Evolutionary conservation across 192 early-diverging fungal genomes (phyloP).

Genomic region (Backusella mclennaniae): DNA sequence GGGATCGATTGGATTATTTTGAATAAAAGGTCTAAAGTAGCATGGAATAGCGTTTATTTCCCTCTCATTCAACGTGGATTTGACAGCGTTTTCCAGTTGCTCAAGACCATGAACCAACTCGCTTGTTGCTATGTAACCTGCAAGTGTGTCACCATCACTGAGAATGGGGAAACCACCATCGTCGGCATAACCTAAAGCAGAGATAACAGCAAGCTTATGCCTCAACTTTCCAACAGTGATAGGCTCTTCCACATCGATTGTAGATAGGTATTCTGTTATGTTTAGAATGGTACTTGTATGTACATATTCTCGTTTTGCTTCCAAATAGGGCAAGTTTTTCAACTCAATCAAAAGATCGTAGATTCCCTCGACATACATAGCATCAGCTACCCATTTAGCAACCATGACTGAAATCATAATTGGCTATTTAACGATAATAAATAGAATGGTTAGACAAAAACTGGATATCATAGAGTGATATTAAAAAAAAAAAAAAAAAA

Average conservation of each 20-base stretch:
- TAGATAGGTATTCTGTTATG: conserved; percentile 65
- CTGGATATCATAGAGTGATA: not conserved
- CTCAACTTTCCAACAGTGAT: conserved; percentile 59
- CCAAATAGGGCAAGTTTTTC: conserved; percentile 73
- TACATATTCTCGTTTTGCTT: conserved; percentile 72
- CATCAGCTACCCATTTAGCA: conserved; percentile 76
- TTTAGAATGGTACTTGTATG: conserved; percentile 60
- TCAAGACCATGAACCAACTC: conserved; percentile 76
- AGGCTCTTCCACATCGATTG: conserved; percentile 60
- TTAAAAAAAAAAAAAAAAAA: not conserved
- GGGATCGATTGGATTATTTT: not conserved
- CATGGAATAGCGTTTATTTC: conserved; percentile 9
- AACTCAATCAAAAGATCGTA: conserved; percentile 75
- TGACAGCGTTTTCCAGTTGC: conserved; percentile 22
- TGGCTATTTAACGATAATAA: conserved; percentile 17
- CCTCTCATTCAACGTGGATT: conserved; percentile 6
- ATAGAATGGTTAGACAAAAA: conserved; percentile 4
- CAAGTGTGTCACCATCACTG: conserved; percentile 51
- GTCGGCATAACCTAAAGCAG: conserved; percentile 52
- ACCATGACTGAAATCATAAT: conserved; percentile 39
- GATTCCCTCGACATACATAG: conserved; percentile 58
- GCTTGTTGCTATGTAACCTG: conserved; percentile 80
- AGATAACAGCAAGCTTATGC: conserved; percentile 52
- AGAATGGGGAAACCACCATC: conserved; percentile 80
- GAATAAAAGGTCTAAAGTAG: conserved; percentile 7